Evolutionary conservation across 129 eudicot genomes (phyloP), one percentile per base, ranked within the genome.

Genomic region (Daucus carota): DNA sequence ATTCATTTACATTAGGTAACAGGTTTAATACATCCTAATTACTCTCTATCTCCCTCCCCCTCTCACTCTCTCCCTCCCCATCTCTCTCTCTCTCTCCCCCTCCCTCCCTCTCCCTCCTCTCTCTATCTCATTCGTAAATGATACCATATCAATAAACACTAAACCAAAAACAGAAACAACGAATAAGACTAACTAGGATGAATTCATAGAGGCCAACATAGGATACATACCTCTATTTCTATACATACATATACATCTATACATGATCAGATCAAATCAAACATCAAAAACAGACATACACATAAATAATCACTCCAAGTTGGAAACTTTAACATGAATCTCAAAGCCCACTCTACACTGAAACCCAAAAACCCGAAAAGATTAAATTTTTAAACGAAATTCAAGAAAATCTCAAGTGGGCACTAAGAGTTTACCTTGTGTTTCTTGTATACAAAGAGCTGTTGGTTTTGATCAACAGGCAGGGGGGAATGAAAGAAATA

Each of bases 361-460:
- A 12, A 36, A 22, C 29, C 62, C 20, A 41, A 70, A 38, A 41
- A 28, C 10, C 1, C 29, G 16, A 46, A 65, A 31, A 48, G 50
- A 63, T 11, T 45, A 15, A 16, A 67, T 67, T 34, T 67, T 14
- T 17, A 45, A 29, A 16, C 17, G 10, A 13, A 77, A 66, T 44
- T 66, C 80, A 42, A 18, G 70, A 33, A 28, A 16, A 42, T 46
- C 11, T 33, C 11, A 28, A 71, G 44, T 52, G 77, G 42, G 71
- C 26, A 31, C 26, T 20, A 60, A 33, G 73, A 28, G 59, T 78
- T 70, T 78, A 78, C 81, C 81, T 72, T 41, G 33, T 20, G 17
- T 29, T 24, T 45, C 63, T 54, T 43, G 75, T n/a, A 26, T 5
- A 43, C 18, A 52, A 73, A 44, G 73, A 79, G 78, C 60, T 44